Conservation (phyloP, 1,284 basidiomycete genomes). For the Ganoderma boninense region DNA sequence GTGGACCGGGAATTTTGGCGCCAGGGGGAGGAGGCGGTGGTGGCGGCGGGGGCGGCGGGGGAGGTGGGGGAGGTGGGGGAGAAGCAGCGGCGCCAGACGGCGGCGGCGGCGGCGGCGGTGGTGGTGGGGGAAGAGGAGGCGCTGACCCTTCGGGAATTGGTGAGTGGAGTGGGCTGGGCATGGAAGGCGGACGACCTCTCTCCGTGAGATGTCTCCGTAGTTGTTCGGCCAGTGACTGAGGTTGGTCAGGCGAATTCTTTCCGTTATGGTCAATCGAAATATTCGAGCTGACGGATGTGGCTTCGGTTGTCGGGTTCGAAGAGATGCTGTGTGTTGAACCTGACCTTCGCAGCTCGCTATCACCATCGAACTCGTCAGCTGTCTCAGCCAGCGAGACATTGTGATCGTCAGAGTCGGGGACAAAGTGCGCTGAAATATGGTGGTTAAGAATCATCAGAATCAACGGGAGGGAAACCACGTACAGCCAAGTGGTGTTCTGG, state of each 20-base stretch:
- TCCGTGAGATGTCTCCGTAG: conserved; percentile 62
- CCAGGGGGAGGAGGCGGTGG: conserved; percentile 26
- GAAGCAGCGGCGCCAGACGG: conserved; percentile 47
- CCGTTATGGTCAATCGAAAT: conserved; percentile 26
- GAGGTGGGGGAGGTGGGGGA: conserved; percentile 43
- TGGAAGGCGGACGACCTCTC: conserved; percentile 48
- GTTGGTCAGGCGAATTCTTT: conserved; percentile 42
- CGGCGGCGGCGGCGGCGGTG: conserved; percentile 37
- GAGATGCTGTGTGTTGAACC: conserved; percentile 57
- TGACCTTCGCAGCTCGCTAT: conserved; percentile 51
- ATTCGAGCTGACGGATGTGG: conserved; percentile 64
- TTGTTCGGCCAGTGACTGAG: conserved; percentile 66
- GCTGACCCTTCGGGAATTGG: conserved; percentile 42
- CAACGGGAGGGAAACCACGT: conserved; percentile 29
- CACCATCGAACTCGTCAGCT: conserved; percentile 51
- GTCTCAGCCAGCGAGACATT: conserved; percentile 30
- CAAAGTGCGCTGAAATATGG: conserved; percentile 24
- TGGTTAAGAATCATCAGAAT: conserved; percentile 22
- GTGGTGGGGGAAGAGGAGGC: conserved; percentile 41
- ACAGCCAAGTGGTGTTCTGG: conserved; percentile 41
- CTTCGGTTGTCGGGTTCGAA: conserved; percentile 54
- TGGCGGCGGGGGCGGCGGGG: conserved; percentile 45
- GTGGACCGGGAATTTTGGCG: conserved; percentile 25
- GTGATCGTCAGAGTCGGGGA: conserved; percentile 28
- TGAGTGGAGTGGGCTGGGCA: conserved; percentile 42